Evolutionary conservation across 2,329 filamentous ascomycete species (phyloP).

Genomic region (Beauveria sp.): DNA sequence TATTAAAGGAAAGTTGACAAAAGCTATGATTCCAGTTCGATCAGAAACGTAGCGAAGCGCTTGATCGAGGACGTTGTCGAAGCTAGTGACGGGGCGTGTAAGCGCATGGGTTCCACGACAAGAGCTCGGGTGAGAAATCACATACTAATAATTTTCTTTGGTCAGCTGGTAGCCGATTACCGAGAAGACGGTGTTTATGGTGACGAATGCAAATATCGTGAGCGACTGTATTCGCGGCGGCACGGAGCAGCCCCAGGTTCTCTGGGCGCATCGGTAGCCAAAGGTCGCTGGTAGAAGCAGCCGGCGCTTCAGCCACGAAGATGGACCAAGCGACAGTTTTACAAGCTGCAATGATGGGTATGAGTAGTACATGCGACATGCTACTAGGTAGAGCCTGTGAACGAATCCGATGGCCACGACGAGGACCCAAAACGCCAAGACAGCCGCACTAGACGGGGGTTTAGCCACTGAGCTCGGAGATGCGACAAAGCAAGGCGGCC

Average conservation of each 20-base stretch:
- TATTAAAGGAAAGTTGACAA: constrained; percentile 55
- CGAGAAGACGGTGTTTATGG: neutral
- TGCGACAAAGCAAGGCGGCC: neutral
- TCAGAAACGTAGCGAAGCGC: constrained; percentile 50
- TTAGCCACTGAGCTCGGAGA: neutral
- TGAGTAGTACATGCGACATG: neutral
- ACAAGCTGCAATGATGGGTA: neutral
- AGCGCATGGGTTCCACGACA: too few species aligned
- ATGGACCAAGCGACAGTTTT: neutral
- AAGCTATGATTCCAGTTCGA: constrained; percentile 55
- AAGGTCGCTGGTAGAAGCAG: constrained; percentile 34
- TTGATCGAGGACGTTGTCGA: constrained; percentile 18
- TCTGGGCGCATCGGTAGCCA: constrained; percentile 34
- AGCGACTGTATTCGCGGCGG: constrained; percentile 35
- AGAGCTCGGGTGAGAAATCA: too few species aligned
- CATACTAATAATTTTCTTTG: too few species aligned
- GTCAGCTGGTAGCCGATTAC: neutral
- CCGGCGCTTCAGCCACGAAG: constrained; percentile 24
- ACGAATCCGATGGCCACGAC: neutral
- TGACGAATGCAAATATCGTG: constrained; percentile 29
- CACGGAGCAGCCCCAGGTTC: constrained; percentile 36
- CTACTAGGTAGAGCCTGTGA: neutral
- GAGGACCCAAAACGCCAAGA: neutral
- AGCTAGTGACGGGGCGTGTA: neutral
- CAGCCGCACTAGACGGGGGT: neutral